Base-by-base conservation (phyloP, 192 early-diverging fungal genomes). In the Umbelopsis vinacea region DNA sequence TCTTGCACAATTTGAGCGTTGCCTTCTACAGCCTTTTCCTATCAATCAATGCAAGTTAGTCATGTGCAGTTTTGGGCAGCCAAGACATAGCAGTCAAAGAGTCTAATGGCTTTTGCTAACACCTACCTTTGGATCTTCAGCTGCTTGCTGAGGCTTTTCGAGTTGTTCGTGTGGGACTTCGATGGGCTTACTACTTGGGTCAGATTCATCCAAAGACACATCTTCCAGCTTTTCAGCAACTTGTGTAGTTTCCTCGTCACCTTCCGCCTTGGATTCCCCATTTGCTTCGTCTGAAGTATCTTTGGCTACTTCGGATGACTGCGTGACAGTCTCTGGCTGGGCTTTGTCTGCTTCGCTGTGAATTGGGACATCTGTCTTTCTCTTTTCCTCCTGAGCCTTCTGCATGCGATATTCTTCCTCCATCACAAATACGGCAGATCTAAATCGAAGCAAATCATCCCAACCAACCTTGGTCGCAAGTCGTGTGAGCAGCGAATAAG, bases 351-450 rank as follows among this genome's bases (percentile, higher is more conserved):
- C 66, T 73, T 63, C 82, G 57, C 22, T 79, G 68, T 52, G 74
- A 69, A 21, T 67, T 57, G n/a, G 77, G 22, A 12, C 74, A 71
- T 54, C 81, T 66, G 22, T 81, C 75, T 71, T 86, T 54, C 78
- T 75, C 66, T 91, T 89, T 73, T 96, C 95, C 21, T 87, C 89
- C 45, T 89, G 82, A 22, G 93, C 92, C 73, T 88, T 89, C 70
- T 87, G 87, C 74, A 86, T 86, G 74, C 81, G 80, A 75, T 99
- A 99, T 78, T 99, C 98, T 71, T 98, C 98, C 55, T 99, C 98
- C 98, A 99, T 99, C 7, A 99, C 97, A 86, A 99, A 99, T 10
- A 95, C 97, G 52, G 81, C 76, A 19, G 94, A 96, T 71, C 97
- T 87, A 53, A 89, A 90, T 60, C 85, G 82, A 53, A 99, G 86